Evolutionary conservation across 2,329 filamentous ascomycete genomes (phyloP), one percentile per base, ranked within the genome.

Genomic region (Diaporthe ampelina): DNA sequence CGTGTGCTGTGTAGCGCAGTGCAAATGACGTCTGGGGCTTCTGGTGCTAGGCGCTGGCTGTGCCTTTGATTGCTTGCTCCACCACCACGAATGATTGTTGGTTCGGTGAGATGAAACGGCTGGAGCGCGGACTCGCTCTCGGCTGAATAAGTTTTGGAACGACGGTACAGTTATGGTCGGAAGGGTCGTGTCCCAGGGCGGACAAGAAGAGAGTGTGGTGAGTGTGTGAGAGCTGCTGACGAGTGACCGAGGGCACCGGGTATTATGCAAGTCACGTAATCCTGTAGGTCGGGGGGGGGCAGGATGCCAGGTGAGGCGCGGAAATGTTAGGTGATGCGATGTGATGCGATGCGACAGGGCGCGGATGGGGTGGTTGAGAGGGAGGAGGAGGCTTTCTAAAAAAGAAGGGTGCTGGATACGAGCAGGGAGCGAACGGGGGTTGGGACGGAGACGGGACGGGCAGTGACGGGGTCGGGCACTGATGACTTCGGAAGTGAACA

Each of bases 51-150:
- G 73, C 56, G 63, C 48, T 70, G 54, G 70, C 48, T 70, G 54
- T 65, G 56, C 56, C 43, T 75, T 72, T 75, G 67, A 75, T 74
- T 74, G 72, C 74, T 69, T 68, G 72, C 67, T 74, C 74, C 74
- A 75, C 74, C 74, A 40, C 59, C 58, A 32, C 45, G 58, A 74
- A 74, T 72, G 54, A 74, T 45, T 56, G 52, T n/a, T 54, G 50
- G 48, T 32, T 69, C 37, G 74, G 72, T 68, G 58, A 52, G 73
- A 21, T 57, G 56, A 50, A 37, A 56, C 24, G 35, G 58, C 58
- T 74, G 37, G 43, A 29, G 58, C 59, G 59, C 32, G 32, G 21
- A 56, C 52, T 71, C 43, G 63, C 65, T 52, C 48, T 50, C 43
- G 67, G 59, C 37, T 67, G 54, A 68, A 50, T 26, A 37, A 26